Evolutionary conservation across 75 land plant genomes (phyloP).

Genomic region (Pseudotsuga menziesii): DNA sequence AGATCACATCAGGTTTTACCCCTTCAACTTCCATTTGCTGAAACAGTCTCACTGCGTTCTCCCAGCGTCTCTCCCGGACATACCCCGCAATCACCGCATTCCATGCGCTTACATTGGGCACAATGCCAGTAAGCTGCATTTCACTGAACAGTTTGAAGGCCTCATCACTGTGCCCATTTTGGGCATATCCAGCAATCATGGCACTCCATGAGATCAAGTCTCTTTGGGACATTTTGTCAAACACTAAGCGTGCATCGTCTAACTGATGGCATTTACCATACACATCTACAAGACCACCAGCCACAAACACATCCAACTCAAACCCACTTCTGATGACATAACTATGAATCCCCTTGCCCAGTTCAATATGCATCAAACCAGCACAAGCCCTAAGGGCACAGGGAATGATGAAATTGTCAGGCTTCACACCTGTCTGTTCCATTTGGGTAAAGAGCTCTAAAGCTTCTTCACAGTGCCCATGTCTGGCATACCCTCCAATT

Average conservation of each 20-base stretch:
- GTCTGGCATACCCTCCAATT: background rate
- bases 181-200: constrained; percentile 32
- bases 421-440: constrained; percentile 17
- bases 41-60: constrained; percentile 21
- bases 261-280: constrained; percentile 60
- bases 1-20: background rate
- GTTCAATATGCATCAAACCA: constrained; percentile 1
- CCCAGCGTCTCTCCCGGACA: constrained; percentile 15
- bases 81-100: constrained; percentile 57
- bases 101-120: constrained; percentile 49
- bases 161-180: constrained; percentile 26
- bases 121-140: constrained; percentile 21
- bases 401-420: constrained; percentile 28
- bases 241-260: constrained; percentile 26
- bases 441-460: constrained; percentile 15
- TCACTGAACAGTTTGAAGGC: constrained; percentile 26
- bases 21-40: constrained; percentile 33
- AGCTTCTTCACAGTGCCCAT: background rate
- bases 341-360: constrained; percentile 35
- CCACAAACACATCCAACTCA: constrained; percentile 29
- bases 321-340: constrained; percentile 16
- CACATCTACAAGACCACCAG: constrained; percentile 44
- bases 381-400: constrained; percentile 35
- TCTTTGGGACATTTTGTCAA: constrained; percentile 15
- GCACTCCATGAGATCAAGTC: constrained; percentile 55